phyloP scores from a whole-genome alignment of 371 early-diverging fungal species.

The Zychaea mexicana region DNA sequence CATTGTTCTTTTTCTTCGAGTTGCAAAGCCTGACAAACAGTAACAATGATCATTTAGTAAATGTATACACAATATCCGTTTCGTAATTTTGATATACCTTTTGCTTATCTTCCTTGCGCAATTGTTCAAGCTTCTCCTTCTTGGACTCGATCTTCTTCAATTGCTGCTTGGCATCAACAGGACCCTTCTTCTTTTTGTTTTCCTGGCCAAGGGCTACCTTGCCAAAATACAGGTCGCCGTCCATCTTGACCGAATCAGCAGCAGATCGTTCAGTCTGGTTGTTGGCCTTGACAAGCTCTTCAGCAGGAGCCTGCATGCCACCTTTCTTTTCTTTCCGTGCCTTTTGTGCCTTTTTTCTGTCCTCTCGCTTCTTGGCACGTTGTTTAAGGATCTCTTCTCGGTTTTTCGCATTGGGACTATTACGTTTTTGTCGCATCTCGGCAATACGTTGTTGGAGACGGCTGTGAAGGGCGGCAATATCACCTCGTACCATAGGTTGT shows the following conservation, averaged over 20 bases:
- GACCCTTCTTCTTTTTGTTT: constrained; percentile 69
- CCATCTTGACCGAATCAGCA: constrained; percentile 57
- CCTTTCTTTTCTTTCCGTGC: constrained; percentile 65
- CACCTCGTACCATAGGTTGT: constrained; percentile 46
- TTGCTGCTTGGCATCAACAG: constrained; percentile 73
- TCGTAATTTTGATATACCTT: too few species aligned
- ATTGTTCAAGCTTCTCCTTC: constrained; percentile 74
- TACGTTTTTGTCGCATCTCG: constrained; percentile 69
- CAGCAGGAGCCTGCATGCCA: constrained; percentile 45
- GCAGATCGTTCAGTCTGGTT: constrained; percentile 23
- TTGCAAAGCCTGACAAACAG: constrained; percentile 54
- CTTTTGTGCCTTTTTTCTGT: constrained; percentile 68
- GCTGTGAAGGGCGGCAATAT: constrained; percentile 68
- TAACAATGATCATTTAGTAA: neutral
- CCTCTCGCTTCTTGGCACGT: constrained; percentile 78
- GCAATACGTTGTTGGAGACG: constrained; percentile 75
- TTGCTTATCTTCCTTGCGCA: constrained; percentile 67
- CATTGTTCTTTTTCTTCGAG: constrained; percentile 80
- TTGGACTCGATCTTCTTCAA: constrained; percentile 79
- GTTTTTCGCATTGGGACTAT: constrained; percentile 61
- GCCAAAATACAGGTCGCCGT: constrained; percentile 70
- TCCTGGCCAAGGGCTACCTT: constrained; percentile 68
- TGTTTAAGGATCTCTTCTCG: constrained; percentile 78
- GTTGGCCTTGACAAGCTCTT: constrained; percentile 56
- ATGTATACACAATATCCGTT: constrained; percentile 14